Evolutionary conservation across 352 stramenopile species (phyloP).

Genomic region (Globisporangium mamillatum): DNA sequence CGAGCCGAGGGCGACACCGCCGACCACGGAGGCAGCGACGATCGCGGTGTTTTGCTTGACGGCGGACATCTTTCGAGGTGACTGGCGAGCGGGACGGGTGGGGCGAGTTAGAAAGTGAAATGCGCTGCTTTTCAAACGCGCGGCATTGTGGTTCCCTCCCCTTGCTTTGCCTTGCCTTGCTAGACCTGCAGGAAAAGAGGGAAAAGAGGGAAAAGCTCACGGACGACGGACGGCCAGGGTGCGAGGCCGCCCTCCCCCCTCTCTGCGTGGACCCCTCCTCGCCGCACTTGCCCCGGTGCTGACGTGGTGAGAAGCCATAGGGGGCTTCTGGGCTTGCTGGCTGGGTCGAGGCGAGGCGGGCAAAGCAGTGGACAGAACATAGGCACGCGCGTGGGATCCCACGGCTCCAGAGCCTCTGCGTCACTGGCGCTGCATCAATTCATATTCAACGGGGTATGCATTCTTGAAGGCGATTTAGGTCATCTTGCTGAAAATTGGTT

Average conservation of each 20-base stretch:
- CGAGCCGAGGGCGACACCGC: conserved; percentile 60
- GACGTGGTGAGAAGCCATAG: conserved; percentile 23
- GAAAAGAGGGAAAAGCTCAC: neutral
- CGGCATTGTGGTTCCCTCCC: neutral
- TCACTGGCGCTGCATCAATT: neutral
- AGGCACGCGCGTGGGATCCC: neutral
- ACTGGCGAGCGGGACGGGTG: neutral
- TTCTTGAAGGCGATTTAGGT: neutral
- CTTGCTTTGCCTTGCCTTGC: neutral
- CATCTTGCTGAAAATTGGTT: neutral
- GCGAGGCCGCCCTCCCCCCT: conserved; percentile 3
- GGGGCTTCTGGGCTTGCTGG: neutral
- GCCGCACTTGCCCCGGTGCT: conserved; percentile 6
- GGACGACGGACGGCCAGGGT: neutral
- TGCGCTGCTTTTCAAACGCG: neutral
- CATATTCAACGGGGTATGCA: neutral
- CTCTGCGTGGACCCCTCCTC: neutral
- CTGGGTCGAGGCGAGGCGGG: neutral
- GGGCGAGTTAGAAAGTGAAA: conserved; percentile 10
- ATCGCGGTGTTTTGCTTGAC: conserved; percentile 73
- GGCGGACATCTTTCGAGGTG: conserved; percentile 27
- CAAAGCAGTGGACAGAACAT: conserved; percentile 12
- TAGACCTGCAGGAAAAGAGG: neutral
- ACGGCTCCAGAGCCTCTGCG: neutral
- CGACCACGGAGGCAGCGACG: conserved; percentile 60